Base-by-base conservation (phyloP, 208 protist genomes). In the Acanthamoeba rhysodes region DNA sequence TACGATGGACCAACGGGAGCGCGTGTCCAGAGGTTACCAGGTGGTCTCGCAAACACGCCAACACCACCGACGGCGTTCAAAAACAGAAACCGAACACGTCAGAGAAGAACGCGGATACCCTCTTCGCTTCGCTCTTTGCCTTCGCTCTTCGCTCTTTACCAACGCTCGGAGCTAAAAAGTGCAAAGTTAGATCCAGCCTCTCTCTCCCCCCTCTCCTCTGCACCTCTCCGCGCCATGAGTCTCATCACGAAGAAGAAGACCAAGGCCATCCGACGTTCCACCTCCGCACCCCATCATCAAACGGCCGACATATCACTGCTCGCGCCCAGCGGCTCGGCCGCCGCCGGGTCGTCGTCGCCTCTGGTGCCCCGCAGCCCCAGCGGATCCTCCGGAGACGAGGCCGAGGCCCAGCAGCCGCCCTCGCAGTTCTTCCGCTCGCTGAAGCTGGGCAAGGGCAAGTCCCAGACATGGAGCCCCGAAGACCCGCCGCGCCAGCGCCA, bases 391-490 rank as follows among this genome's bases (percentile, higher is more conserved):
- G 53, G 45, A 48, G 45, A 78, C 37, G 70, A 78, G 20, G 70
- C 32, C 34, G 34, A 59, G 53, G 53, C 53, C 53, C 53, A 48
- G 45, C 45, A 48, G 45, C 45, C 1, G 16, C 53, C 53, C 53
- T 59, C 16, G 0, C 34, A 78, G 27, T 20, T 20, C 70, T 45
- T 78, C 70, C 32, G 16, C 7, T 29, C 62, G 6, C 24, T 68
- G 62, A 68, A 68, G 62, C 14, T 68, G 62, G 62, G 62, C 22
- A 68, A 68, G 62, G 62, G 62, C 32, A 78, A 78, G 32, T 78
- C 70, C 1, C n/a, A 45, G 70, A 78, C 70, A 29, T 78, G 70
- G 70, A 78, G 70, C 70, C 70, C 70, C 32, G 70, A 78, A 37
- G 70, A 78, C 22, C 57, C 57, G 6, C 57, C 20, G 53, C 53